These are phyloP conservation scores for Entomortierella chlamydospora DNA, from an alignment of 192 early-diverging fungal species.

Conservation along the genomic window DNA sequence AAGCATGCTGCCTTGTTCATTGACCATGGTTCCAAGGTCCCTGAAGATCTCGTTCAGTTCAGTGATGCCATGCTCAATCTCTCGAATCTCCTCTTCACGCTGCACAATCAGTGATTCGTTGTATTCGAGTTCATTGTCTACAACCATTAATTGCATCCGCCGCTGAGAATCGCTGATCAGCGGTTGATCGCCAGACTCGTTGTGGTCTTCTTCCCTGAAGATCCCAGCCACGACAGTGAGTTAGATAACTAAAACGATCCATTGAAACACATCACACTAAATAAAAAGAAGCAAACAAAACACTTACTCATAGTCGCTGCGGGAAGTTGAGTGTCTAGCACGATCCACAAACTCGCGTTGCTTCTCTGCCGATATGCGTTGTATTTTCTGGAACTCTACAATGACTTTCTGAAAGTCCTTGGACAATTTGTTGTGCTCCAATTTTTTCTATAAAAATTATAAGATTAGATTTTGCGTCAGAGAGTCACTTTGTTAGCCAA, in stretches of 20 bases:
- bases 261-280: not conserved
- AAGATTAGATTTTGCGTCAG: not conserved
- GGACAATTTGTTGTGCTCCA: constrained; percentile 93
- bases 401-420: constrained; percentile 96
- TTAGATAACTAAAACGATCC: not conserved
- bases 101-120: constrained; percentile 95
- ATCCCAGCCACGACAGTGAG: not conserved
- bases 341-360: constrained; percentile 87
- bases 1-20: constrained; percentile 93
- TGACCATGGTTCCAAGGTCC: constrained; percentile 96
- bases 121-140: constrained; percentile 94
- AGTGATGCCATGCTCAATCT: constrained; percentile 92
- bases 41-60: constrained; percentile 98
- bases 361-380: constrained; percentile 84
- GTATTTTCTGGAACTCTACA: constrained; percentile 88
- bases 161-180: constrained; percentile 68
- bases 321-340: constrained; percentile 64
- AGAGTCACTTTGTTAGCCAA: not conserved
- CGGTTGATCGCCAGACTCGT: constrained; percentile 64
- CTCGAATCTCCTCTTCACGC: constrained; percentile 91
- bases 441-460: constrained; percentile 68
- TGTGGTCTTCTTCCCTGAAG: constrained; percentile 60
- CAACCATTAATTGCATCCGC: constrained; percentile 73
- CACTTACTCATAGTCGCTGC: constrained; percentile 56
- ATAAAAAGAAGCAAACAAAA: not conserved